Evolutionary conservation across 2,329 filamentous ascomycete species (phyloP).

Genomic region (Emericellopsis atlantica): DNA sequence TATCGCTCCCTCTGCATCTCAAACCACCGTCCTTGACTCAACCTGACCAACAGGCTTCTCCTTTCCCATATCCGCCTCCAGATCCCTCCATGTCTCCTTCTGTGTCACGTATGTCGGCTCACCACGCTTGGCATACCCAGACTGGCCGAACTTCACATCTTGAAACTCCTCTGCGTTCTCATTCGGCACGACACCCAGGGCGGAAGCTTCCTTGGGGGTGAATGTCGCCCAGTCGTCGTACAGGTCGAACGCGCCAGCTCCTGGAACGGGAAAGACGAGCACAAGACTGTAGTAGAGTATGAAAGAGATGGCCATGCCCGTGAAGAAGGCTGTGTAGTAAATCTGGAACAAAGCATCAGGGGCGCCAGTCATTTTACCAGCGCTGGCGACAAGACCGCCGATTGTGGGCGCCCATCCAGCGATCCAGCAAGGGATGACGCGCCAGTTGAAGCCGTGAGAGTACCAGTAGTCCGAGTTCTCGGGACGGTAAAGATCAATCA

Average conservation of each 20-base stretch:
- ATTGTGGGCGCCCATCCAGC: constrained; percentile 16
- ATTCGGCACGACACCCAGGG: constrained; percentile 20
- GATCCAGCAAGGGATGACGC: constrained; percentile 16
- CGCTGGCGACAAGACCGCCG: constrained; percentile 11
- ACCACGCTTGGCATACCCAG: background rate
- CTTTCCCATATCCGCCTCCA: too few relatives aligned
- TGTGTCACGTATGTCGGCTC: too few relatives aligned
- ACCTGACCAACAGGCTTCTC: too few relatives aligned
- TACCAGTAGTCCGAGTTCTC: constrained; percentile 21
- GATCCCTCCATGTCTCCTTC: too few relatives aligned
- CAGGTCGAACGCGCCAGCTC: constrained; percentile 27
- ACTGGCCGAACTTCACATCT: constrained; percentile 1
- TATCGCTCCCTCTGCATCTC: too few relatives aligned
- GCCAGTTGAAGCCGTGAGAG: constrained; percentile 18
- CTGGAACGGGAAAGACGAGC: constrained; percentile 21
- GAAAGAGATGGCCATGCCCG: constrained; percentile 13
- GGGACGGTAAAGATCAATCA: constrained; percentile 21
- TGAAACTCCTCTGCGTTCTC: constrained; percentile 2
- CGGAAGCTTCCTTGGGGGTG: constrained; percentile 24
- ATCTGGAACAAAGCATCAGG: constrained; percentile 24
- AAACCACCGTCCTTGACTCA: too few relatives aligned
- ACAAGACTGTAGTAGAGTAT: constrained; percentile 12
- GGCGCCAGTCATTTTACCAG: constrained; percentile 9
- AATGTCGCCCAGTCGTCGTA: constrained; percentile 31
- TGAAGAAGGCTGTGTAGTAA: constrained; percentile 33